Base-by-base conservation (phyloP, 2,329 filamentous ascomycete species). In the Xylaria sp. region DNA sequence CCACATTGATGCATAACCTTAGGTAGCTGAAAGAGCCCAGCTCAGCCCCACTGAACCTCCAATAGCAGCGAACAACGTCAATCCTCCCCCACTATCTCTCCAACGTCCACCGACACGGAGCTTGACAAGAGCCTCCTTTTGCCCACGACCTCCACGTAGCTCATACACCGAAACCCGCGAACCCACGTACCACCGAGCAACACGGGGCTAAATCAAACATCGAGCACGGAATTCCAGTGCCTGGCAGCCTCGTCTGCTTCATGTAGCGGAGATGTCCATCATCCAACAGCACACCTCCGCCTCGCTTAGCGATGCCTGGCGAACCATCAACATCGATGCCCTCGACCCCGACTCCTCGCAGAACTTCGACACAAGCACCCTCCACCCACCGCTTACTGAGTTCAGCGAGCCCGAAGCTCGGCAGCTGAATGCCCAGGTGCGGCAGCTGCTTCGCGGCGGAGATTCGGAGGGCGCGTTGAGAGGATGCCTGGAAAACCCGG, bases 241-340 rank as follows among this genome's bases (percentile, higher is more conserved):
- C 55, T 52, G 52, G 58, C 58, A 54, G 57, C 48, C 48, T 49
- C 38, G 16, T 51, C 40, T 54, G 40, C 29, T 49, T 39, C 44
- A 38, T 39, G 9, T 37, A 37, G 26, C 39, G 38, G 34, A 17
- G 11, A 87, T 88, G 85, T 88, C 85, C 48, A 86, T 88, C 68
- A 86, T 87, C 64, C 85, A 86, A 70, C 83, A 87, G 71, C 81
- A 85, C 74, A 83, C 80, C 46, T 74, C 77, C 54, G 80, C 82
- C 51, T 78, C 84, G 63, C 78, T 88, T 50, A 76, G 76, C 73
- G 85, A 88, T 64, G 81, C 83, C 69, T 88, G 85, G 85, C 90
- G 92, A 74, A 96, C 91, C 63, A 94, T 97, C 81, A 91, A 97
- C 82, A 89, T 97, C 73, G 92, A 97, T 72, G 87, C 88, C 64